Conservation (phyloP, 495 filamentous ascomycete species). For the Aspergillus mulundensis region DNA sequence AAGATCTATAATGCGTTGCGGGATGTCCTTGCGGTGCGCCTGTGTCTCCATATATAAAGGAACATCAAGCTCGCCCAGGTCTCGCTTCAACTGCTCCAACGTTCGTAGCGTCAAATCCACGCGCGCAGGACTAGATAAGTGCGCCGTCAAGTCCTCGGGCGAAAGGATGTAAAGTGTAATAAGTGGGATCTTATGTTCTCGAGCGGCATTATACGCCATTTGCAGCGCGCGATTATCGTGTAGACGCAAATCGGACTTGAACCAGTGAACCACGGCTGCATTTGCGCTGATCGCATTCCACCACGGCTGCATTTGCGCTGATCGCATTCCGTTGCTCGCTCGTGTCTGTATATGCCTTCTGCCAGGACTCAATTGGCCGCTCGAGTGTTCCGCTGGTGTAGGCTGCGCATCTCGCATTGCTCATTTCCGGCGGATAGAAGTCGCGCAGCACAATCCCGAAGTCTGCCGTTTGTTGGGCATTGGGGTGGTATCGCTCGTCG, state of each 20-base stretch:
- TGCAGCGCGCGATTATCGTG: constrained; percentile 71
- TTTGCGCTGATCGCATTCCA: constrained; percentile 48
- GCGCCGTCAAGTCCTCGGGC: constrained; percentile 82
- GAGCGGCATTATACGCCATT: constrained; percentile 63
- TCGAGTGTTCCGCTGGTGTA: constrained; percentile 65
- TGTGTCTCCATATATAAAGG: constrained; percentile 74
- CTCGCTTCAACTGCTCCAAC: constrained; percentile 58
- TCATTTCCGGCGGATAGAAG: constrained; percentile 85
- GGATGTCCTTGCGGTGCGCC: constrained; percentile 59
- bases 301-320: constrained; percentile 56
- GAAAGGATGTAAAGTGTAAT: constrained; percentile 78
- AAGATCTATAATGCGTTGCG: constrained; percentile 61
- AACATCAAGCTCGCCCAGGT: constrained; percentile 68
- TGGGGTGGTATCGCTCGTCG: constrained; percentile 31
- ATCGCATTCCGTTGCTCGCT: constrained; percentile 39
- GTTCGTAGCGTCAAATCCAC: constrained; percentile 78
- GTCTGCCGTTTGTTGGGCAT: constrained; percentile 51
- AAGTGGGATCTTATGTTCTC: constrained; percentile 59
- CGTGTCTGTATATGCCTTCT: constrained; percentile 52
- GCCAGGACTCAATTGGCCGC: constrained; percentile 64
- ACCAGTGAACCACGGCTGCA: constrained; percentile 85
- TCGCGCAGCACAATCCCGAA: constrained; percentile 69
- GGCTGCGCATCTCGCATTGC: constrained; percentile 63
- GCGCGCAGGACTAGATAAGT: constrained; percentile 64
- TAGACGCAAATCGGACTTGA: constrained; percentile 75